Conservation (phyloP, 225 moss, liverwort and hornwort species). For the Antitrichia curtipendula region DNA sequence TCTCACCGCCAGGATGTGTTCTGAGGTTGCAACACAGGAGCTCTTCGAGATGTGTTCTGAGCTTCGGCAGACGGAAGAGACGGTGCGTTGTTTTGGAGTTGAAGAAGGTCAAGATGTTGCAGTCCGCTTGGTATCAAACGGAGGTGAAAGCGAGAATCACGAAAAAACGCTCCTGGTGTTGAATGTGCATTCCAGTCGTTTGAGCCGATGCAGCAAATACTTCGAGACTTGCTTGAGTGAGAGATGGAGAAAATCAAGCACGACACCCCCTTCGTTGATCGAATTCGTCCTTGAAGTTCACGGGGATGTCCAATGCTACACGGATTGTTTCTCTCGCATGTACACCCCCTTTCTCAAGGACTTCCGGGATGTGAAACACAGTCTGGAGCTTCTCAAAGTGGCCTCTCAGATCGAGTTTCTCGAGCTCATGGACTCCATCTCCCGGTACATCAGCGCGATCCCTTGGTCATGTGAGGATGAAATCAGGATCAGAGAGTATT, state of each 20-base stretch:
- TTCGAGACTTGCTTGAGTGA: neutral
- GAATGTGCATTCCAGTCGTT: slow-evolving; percentile 4
- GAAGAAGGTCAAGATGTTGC: slow-evolving; percentile 2
- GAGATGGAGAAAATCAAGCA: neutral
- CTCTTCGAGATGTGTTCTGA: neutral
- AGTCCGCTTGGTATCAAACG: neutral
- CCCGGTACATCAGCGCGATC: neutral
- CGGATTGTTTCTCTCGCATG: slow-evolving; percentile 5
- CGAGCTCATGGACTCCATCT: slow-evolving; percentile 5
- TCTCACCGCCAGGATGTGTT: neutral
- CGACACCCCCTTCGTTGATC: neutral
- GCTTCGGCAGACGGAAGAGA: neutral
- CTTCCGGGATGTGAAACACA: neutral
- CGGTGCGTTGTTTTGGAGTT: neutral
- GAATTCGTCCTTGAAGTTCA: slow-evolving; percentile 12
- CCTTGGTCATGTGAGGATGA: slow-evolving; percentile 14
- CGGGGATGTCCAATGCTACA: neutral
- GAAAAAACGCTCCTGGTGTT: neutral
- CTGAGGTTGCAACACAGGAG: neutral
- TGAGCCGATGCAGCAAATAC: neutral
- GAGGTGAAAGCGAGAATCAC: neutral
- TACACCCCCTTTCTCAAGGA: slow-evolving; percentile 14
- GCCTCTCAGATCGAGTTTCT: slow-evolving; percentile 22
- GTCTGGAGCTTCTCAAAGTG: slow-evolving; percentile 14
- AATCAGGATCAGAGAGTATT: neutral